Percentiles rank a stretch among this genome's conserved stretches.
These are phyloP conservation scores for Basidiobolus meristosporus DNA, from an alignment of 371 early-diverging fungal genomes.

Conservation along the genomic window DNA sequence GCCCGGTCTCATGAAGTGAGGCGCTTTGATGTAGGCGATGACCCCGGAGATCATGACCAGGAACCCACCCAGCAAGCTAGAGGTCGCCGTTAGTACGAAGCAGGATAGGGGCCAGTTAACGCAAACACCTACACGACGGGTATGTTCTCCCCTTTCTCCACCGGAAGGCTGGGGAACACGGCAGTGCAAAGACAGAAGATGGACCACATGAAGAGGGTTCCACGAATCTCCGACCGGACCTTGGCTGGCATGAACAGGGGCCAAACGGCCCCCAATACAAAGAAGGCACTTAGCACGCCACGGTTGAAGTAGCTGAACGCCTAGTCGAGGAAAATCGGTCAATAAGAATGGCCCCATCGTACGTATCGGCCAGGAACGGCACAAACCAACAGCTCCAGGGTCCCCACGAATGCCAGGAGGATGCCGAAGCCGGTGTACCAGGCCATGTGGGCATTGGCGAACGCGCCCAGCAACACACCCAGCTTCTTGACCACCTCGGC, in stretches of 20 bases:
- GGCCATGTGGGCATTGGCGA: not conserved
- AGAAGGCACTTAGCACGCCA: conserved; percentile 27
- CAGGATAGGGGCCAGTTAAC: too few relatives aligned
- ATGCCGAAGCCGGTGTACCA: conserved; percentile 2
- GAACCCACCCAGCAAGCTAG: conserved; percentile 9
- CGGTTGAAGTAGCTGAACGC: conserved; percentile 59
- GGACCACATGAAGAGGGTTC: conserved; percentile 33
- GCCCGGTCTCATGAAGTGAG: too few relatives aligned
- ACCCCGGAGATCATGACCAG: conserved; percentile 2
- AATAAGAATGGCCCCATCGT: too few relatives aligned
- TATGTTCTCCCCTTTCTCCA: conserved; percentile 62
- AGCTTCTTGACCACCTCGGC: conserved; percentile 29
- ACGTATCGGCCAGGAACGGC: not conserved
- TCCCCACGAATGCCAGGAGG: conserved; percentile 13
- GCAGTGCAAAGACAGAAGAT: conserved; percentile 44
- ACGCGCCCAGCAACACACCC: conserved; percentile 12
- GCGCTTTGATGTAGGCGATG: not conserved
- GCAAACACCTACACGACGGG: conserved; percentile 36
- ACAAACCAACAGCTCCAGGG: conserved; percentile 51
- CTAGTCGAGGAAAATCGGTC: conserved; percentile 17
- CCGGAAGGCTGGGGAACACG: conserved; percentile 70
- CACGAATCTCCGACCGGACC: conserved; percentile 20
- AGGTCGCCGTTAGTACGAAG: too few relatives aligned
- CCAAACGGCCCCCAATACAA: conserved; percentile 30
- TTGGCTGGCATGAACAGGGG: conserved; percentile 28